phyloP scores from a whole-genome alignment of 2,329 filamentous ascomycete genomes.

The Clonostachys sp. region DNA sequence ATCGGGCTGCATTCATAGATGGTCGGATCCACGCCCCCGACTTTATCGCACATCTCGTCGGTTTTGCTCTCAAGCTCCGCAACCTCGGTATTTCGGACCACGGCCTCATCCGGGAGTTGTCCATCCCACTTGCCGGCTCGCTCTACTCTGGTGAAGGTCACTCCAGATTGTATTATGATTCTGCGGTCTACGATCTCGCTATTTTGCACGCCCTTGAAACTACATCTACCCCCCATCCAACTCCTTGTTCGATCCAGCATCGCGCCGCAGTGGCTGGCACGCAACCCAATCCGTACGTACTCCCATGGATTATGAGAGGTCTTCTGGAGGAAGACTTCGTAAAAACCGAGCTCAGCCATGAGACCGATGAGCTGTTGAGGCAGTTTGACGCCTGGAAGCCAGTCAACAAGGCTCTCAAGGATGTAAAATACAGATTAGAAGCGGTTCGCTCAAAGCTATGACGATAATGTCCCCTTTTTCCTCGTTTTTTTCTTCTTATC shows the following conservation, averaged over 20 bases:
- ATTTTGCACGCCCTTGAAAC: constrained; percentile 73
- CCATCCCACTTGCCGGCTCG: constrained; percentile 81
- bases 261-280: constrained; percentile 20
- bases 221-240: constrained; percentile 13
- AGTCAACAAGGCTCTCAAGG: constrained; percentile 82
- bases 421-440: constrained; percentile 92
- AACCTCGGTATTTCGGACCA: constrained; percentile 93
- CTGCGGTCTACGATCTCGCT: constrained; percentile 76
- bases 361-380: constrained; percentile 73
- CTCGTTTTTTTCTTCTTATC: neutral
- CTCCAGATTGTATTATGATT: constrained; percentile 87
- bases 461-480: constrained; percentile 2
- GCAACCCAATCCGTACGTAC: constrained; percentile 75
- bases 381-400: constrained; percentile 96
- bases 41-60: constrained; percentile 89
- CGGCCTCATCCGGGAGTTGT: constrained; percentile 86
- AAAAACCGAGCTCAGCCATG: constrained; percentile 70
- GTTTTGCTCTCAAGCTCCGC: constrained; percentile 87
- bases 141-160: constrained; percentile 92
- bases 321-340: constrained; percentile 89
- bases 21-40: constrained; percentile 87
- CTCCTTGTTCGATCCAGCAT: constrained; percentile 8
- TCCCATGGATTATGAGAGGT: constrained; percentile 95
- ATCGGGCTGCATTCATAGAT: constrained; percentile 93
- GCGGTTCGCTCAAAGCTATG: constrained; percentile 81